These are phyloP conservation scores for Moricandia arvensis DNA, from an alignment of 345 rosid genomes.

Conservation along the genomic window DNA sequence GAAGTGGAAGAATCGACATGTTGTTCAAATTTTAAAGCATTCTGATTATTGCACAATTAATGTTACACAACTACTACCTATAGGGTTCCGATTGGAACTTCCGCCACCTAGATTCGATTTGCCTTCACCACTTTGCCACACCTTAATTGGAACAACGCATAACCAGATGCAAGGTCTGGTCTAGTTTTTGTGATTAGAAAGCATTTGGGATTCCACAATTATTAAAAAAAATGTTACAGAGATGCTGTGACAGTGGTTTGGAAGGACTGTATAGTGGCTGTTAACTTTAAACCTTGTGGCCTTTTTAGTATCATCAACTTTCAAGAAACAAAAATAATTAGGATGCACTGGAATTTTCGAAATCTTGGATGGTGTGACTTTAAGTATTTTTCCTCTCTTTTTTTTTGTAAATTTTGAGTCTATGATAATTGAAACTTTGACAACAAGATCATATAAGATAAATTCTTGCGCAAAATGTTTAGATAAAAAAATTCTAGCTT, in stretches of 20 bases:
- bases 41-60: background rate
- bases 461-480: too few species aligned
- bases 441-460: too few species aligned
- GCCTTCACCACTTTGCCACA: too few species aligned
- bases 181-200: too few species aligned
- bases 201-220: too few species aligned
- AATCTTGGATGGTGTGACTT: conserved; percentile 24
- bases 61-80: too few species aligned
- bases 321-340: background rate
- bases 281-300: conserved; percentile 6
- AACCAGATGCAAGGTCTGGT: too few species aligned
- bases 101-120: too few species aligned
- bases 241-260: conserved; percentile 11
- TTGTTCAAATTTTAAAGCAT: conserved; percentile 9
- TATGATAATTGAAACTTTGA: too few species aligned
- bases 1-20: conserved; percentile 10
- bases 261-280: conserved; percentile 11
- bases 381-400: conserved; percentile 10
- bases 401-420: conserved; percentile 19
- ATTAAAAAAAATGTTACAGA: background rate
- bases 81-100: too few species aligned
- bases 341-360: background rate
- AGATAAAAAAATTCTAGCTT: too few species aligned
- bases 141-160: too few species aligned
- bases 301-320: conserved; percentile 8